Percentiles rank a stretch among this genome's conserved stretches.
Conservation (phyloP, 73 alveolate species). For the Blepharisma japonicum region DNA sequence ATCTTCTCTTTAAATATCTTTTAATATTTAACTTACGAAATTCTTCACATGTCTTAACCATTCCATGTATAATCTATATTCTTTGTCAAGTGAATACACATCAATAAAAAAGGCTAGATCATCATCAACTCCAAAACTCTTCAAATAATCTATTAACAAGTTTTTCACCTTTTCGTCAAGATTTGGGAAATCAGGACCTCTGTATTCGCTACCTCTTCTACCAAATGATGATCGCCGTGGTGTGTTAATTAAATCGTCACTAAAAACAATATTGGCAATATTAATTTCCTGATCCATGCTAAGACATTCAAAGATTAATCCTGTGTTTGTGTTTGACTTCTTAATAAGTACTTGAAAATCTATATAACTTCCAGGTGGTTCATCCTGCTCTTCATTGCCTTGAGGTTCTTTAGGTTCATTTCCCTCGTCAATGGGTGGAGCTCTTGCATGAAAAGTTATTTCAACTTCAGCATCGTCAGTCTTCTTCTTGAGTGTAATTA, state of each 20-base stretch:
- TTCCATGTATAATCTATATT: slow-evolving; percentile 79
- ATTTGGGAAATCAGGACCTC: slow-evolving; percentile 85
- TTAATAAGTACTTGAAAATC: slow-evolving; percentile 6
- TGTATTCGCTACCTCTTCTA: slow-evolving; percentile 53
- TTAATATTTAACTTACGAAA: slow-evolving; percentile 31
- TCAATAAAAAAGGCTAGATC: slow-evolving; percentile 84
- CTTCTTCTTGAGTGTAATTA: background rate
- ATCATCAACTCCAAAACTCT: slow-evolving; percentile 75
- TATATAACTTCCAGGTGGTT: background rate
- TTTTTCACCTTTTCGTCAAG: slow-evolving; percentile 65
- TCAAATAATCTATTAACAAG: slow-evolving; percentile 66
- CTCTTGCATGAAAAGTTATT: slow-evolving; percentile 8
- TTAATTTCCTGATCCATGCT: slow-evolving; percentile 38
- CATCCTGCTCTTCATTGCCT: slow-evolving; percentile 24
- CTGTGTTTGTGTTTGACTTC: background rate
- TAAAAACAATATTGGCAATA: slow-evolving; percentile 37
- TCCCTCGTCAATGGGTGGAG: background rate
- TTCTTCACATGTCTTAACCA: slow-evolving; percentile 72
- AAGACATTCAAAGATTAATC: slow-evolving; percentile 23
- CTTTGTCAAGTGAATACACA: slow-evolving; percentile 76
- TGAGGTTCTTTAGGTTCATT: background rate
- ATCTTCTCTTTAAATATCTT: too few relatives aligned
- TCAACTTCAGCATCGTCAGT: background rate
- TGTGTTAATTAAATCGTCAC: background rate
- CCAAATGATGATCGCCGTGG: background rate